Evolutionary conservation across 2,329 filamentous ascomycete genomes (phyloP), one percentile per base, ranked within the genome.

Genomic region (Mariannaea elegans): DNA sequence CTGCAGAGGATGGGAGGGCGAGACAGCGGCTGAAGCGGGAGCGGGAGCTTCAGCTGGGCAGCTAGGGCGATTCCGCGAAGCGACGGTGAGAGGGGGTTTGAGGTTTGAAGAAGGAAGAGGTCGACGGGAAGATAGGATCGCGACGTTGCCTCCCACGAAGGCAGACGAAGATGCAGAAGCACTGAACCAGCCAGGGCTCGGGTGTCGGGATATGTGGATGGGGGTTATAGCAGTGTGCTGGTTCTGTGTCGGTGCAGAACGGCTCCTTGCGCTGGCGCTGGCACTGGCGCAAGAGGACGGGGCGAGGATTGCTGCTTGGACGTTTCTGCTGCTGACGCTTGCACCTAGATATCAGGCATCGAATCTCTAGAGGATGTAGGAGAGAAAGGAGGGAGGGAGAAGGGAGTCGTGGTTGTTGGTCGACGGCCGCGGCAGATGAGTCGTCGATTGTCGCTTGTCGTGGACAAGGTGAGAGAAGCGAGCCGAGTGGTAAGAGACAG

Each of bases 131-230:
- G 64, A 60, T 47, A 46, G 34, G 48, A 50, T 62, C 61, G 64
- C 61, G 63, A 52, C 62, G 65, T 61, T 63, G 66, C 46, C 57
- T 71, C 65, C 59, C 65, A 68, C 59, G 46, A 53, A 62, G 54
- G 60, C 61, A n/a, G 48, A 56, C 44, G 38, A 59, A 61, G 45
- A 59, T 60, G 58, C 60, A 53, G 42, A 67, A 68, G 67, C 70
- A 65, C 70, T 71, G 70, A 72, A 65, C 70, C 70, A 70, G 70
- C 67, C 70, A 72, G 70, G 62, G 61, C 68, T 65, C 63, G 62
- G 59, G 59, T 50, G 48, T 65, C 59, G 67, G 59, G 57, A 65
- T 58, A 61, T 61, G 62, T 61, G 58, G 66, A 56, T 50, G 63
- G 52, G 56, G 41, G 48, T 39, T 49, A 23, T 19, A 46, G 23